phyloP scores from a whole-genome alignment of 164 flowering plant genomes.

The Sedum album region DNA sequence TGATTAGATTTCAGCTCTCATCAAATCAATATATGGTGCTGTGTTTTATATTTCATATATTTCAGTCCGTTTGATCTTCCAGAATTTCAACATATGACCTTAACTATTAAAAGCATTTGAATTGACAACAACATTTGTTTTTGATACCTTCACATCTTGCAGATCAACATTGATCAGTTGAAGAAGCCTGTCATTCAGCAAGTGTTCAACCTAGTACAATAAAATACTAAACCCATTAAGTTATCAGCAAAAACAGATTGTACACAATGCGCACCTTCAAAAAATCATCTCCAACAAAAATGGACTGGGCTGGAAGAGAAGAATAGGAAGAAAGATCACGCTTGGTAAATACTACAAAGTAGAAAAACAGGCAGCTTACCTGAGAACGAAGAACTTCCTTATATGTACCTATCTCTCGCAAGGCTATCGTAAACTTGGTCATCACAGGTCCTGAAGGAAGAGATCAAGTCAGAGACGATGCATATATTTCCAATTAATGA shows the following conservation, averaged over 20 bases:
- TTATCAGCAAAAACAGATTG: background rate
- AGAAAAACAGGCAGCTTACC: constrained; percentile 31
- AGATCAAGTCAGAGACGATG: background rate
- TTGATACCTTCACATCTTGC: constrained; percentile 51
- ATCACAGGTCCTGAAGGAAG: constrained; percentile 69
- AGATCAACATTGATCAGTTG: constrained; percentile 44
- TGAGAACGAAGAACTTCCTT: constrained; percentile 93
- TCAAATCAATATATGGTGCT: background rate
- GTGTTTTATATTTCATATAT: background rate
- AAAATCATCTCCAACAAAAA: background rate
- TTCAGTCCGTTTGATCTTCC: background rate
- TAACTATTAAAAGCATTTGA: background rate
- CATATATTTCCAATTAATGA: no score
- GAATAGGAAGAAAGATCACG: background rate
- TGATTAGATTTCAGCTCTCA: background rate
- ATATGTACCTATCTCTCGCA: constrained; percentile 96
- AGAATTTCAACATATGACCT: background rate
- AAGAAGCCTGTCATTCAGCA: constrained; percentile 40
- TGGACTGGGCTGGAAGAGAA: no score
- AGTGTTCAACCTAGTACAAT: constrained; percentile 35
- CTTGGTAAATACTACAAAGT: background rate
- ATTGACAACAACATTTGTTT: background rate
- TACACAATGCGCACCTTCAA: no score
- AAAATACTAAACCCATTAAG: background rate
- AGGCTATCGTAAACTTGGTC: constrained; percentile 91